These are phyloP conservation scores for Sarocladiaceae sp. DNA, from an alignment of 2,329 filamentous ascomycete species.

Conservation along the genomic window DNA sequence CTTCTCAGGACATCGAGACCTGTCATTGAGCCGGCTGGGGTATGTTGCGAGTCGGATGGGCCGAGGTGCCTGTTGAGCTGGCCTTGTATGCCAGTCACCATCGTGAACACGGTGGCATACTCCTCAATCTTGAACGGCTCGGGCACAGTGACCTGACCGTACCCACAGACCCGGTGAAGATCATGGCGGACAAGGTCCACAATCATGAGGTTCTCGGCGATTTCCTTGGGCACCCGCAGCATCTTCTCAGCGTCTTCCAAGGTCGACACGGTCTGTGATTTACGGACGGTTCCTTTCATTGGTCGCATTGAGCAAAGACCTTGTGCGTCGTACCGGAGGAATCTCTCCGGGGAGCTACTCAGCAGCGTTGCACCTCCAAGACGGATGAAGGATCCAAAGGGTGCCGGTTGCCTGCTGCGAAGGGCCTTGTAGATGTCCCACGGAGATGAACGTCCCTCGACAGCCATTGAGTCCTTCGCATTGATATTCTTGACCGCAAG, in stretches of 20 bases:
- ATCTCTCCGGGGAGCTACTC: slow-evolving; percentile 53
- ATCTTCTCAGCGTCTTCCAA: slow-evolving; percentile 12
- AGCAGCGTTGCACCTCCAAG: slow-evolving; percentile 49
- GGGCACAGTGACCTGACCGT: slow-evolving; percentile 51
- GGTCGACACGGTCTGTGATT: slow-evolving; percentile 30
- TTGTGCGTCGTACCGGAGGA: slow-evolving; percentile 41
- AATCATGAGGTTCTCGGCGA: slow-evolving; percentile 73
- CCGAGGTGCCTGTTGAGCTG: slow-evolving; percentile 7
- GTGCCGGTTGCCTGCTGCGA: slow-evolving; percentile 15
- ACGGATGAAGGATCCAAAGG: slow-evolving; percentile 55
- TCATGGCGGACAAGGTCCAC: slow-evolving; percentile 70
- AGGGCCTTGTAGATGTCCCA: slow-evolving; percentile 14
- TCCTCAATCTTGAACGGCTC: slow-evolving; percentile 66
- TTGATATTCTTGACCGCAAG: neutral
- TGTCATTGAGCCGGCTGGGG: slow-evolving; percentile 30
- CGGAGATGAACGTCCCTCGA: no score
- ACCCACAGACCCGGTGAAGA: slow-evolving; percentile 55
- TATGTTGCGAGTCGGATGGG: neutral
- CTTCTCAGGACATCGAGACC: slow-evolving; percentile 55
- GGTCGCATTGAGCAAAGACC: slow-evolving; percentile 57
- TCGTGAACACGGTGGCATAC: slow-evolving; percentile 64
- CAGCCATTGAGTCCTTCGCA: neutral
- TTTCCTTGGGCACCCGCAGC: slow-evolving; percentile 55
- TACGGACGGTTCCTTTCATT: slow-evolving; percentile 69
- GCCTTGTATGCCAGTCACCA: slow-evolving; percentile 56